Evolutionary conservation across 2,329 filamentous ascomycete species (phyloP).

Genomic region (Biscogniauxia marginata): DNA sequence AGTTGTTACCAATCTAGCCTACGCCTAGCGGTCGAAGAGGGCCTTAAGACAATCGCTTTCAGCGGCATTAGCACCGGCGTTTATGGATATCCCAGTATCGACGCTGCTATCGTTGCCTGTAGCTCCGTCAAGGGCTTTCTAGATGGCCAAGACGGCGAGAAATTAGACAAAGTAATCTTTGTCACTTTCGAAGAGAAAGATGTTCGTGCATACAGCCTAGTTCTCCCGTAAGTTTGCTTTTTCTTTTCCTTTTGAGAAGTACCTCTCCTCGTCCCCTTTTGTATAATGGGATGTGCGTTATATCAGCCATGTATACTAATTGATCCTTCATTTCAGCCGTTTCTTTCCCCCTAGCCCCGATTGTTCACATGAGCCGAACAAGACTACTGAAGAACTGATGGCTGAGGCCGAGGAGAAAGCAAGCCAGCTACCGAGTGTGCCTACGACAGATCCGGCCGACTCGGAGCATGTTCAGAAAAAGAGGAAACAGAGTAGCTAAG

Average conservation of each 20-base stretch:
- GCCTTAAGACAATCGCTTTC: conserved; percentile 74
- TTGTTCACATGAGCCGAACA: conserved; percentile 9
- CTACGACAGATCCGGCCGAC: conserved; percentile 33
- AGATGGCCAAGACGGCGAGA: conserved; percentile 43
- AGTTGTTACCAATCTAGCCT: conserved; percentile 71
- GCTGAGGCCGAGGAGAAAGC: conserved; percentile 27
- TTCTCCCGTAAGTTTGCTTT: conserved; percentile 66
- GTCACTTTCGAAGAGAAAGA: conserved; percentile 82
- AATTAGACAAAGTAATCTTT: conserved; percentile 75
- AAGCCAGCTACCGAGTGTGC: conserved; percentile 36
- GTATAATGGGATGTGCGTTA: conserved; percentile 1
- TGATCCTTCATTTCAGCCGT: too few species aligned
- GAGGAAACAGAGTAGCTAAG: conserved; percentile 27
- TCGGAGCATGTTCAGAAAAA: conserved; percentile 34
- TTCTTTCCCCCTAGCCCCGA: conserved; percentile 26
- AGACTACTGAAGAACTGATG: conserved; percentile 17
- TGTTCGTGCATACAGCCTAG: conserved; percentile 65
- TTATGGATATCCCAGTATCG: conserved; percentile 77
- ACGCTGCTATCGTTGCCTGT: conserved; percentile 72
- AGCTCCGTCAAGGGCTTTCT: conserved; percentile 56
- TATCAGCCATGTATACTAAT: too few species aligned
- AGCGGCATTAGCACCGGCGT: conserved; percentile 82
- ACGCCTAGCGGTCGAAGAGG: conserved; percentile 66
- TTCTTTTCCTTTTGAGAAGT: neutral
- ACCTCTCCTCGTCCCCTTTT: neutral